These are phyloP conservation scores for Aspergillus vadensis DNA, from an alignment of 2,329 filamentous ascomycete genomes.

Conservation along the genomic window DNA sequence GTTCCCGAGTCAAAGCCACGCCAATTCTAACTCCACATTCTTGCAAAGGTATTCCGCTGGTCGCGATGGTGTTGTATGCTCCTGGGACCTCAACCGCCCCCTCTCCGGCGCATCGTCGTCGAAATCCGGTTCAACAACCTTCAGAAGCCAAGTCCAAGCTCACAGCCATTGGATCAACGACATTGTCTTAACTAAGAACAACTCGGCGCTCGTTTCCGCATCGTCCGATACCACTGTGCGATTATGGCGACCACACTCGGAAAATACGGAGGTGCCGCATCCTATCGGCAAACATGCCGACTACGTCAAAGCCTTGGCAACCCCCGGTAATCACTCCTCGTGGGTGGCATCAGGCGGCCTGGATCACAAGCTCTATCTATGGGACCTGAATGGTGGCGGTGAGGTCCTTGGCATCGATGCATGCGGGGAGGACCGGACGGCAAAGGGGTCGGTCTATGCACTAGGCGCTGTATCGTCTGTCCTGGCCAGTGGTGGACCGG, in stretches of 20 bases:
- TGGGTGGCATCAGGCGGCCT: slow-evolving; percentile 95
- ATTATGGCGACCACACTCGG: slow-evolving; percentile 77
- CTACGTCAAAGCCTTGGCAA: slow-evolving; percentile 92
- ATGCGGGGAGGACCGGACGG: slow-evolving; percentile 72
- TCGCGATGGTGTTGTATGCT: slow-evolving; percentile 91
- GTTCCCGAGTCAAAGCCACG: slow-evolving; percentile 3
- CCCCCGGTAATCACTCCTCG: slow-evolving; percentile 67
- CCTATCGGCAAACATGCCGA: slow-evolving; percentile 92
- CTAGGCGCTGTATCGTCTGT: slow-evolving; percentile 77
- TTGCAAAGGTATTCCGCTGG: slow-evolving; percentile 82
- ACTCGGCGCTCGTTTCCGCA: slow-evolving; percentile 78
- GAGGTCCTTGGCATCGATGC: slow-evolving; percentile 81
- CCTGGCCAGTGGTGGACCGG: slow-evolving; percentile 88
- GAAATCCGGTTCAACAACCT: slow-evolving; percentile 50
- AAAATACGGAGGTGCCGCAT: slow-evolving; percentile 64
- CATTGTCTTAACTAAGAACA: slow-evolving; percentile 76
- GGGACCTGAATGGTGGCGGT: slow-evolving; percentile 87
- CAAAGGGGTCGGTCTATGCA: slow-evolving; percentile 95
- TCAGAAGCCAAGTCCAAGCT: slow-evolving; percentile 69
- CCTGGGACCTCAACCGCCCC: slow-evolving; percentile 72
- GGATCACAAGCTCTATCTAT: slow-evolving; percentile 87
- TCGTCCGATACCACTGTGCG: slow-evolving; percentile 95
- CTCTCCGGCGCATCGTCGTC: slow-evolving; percentile 34
- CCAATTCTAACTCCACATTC: slow-evolving; percentile 23
- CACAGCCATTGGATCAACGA: slow-evolving; percentile 98